Conservation (phyloP, 202 grass and related monocot species). For the Panicum hallii region DNA sequence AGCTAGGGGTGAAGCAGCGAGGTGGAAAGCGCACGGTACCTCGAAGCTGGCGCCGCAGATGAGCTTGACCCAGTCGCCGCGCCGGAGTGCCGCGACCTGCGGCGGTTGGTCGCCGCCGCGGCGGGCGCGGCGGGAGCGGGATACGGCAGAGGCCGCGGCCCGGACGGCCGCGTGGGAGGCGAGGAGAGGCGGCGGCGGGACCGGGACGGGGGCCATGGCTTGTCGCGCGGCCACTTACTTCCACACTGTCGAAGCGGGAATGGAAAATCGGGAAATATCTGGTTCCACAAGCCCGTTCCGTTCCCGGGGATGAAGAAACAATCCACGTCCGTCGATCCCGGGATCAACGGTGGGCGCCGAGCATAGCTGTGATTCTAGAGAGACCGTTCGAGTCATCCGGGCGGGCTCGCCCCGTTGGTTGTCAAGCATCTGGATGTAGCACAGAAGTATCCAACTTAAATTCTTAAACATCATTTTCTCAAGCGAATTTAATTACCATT, state of each 20-base stretch:
- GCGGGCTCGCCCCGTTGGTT: no score
- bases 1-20: not conserved
- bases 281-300: not conserved
- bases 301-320: not conserved
- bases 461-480: no score
- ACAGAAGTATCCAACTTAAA: no score
- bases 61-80: conserved; percentile 93
- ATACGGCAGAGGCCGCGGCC: conserved; percentile 16
- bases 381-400: no score
- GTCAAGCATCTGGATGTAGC: no score
- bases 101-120: conserved; percentile 28
- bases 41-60: conserved; percentile 98
- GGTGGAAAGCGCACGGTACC: conserved; percentile 40
- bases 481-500: no score
- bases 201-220: conserved; percentile 43
- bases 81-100: conserved; percentile 70
- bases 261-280: conserved; percentile 1
- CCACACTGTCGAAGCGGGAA: not conserved
- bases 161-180: conserved; percentile 55
- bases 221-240: not conserved
- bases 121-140: conserved; percentile 6
- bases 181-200: conserved; percentile 30
- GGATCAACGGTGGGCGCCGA: not conserved
- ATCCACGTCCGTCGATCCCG: not conserved
- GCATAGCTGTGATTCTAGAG: no score